Evolutionary conservation across 2,329 filamentous ascomycete species (phyloP), one percentile per base, ranked within the genome.

Genomic region (Akanthomyces lecanii): DNA sequence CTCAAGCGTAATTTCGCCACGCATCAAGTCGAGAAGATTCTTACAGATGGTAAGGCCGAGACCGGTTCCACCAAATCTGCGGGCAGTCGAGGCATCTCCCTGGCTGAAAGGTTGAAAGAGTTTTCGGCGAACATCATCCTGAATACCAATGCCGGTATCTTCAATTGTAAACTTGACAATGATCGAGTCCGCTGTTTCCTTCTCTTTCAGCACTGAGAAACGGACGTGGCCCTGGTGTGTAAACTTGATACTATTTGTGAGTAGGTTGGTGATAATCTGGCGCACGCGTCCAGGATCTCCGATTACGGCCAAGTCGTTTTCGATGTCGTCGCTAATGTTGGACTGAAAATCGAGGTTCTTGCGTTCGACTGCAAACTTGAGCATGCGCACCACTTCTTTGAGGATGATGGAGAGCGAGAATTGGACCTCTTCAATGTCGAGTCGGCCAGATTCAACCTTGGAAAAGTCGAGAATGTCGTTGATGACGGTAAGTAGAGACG

Each of bases 381-480:
- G 84, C 91, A 96, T 95, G 72, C 92, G 92, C 59, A 87, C 89
- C 23, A 95, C 90, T 71, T 96, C 92, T 53, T 87, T 82, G 7
- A 93, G 84, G 14, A 92, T 85, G 1, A 91, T 80, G 0, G 87
- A 87, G 2, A 92, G 78, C 33, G 88, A 91, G 69, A 93, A 94
- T 65, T 91, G 89, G 0, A 92, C 89, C 68, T 92, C 89, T 73
- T 92, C 90, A 47, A 93, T 88, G 66, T 92, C 89, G 23, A 93
- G 76, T 8, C 88, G 81, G 3, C 90, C 90, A 10, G 88, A 91
- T 71, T 93, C 90, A 1, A 92, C 88, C 73, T 96, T 96, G 4
- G 91, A 95, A 72, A 96, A 93, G 74, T 96, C 92, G 1, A 96
- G 79, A 62, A 96, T 96, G 69, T 96, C 92, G 70, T 96, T 96